A percentile compares a stretch with the other conserved stretches of the same genome.
Evolutionary conservation across 306 rosid species (phyloP).

Genomic region (Glycine tomentella): DNA sequence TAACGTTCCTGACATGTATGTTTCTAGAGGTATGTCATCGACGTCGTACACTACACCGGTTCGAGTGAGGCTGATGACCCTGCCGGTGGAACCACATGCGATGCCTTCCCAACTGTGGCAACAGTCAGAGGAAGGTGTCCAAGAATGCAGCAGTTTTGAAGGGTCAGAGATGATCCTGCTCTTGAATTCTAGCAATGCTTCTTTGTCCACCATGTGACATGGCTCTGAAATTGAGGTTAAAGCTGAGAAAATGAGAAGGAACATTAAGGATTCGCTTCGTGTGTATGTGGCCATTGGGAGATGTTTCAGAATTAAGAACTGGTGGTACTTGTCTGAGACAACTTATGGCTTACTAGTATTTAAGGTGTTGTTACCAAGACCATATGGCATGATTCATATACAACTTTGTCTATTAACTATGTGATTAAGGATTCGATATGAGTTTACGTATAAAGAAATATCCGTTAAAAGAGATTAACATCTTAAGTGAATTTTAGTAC

Average conservation of each 20-base stretch:
- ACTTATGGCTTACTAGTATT: background rate
- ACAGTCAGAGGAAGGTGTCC: slow-evolving; percentile 67
- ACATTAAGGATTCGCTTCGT: background rate
- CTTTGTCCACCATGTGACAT: slow-evolving; percentile 59
- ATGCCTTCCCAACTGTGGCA: slow-evolving; percentile 67
- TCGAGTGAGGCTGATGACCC: slow-evolving; percentile 60
- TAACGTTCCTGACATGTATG: slow-evolving; percentile 60
- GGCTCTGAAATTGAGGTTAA: slow-evolving; percentile 46
- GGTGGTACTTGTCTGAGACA: background rate
- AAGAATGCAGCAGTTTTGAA: slow-evolving; percentile 57
- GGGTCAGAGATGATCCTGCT: slow-evolving; percentile 61
- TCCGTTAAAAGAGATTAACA: too few species aligned
- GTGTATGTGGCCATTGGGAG: slow-evolving; percentile 12
- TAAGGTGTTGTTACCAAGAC: too few species aligned
- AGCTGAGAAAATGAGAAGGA: slow-evolving; percentile 40
- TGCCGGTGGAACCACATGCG: slow-evolving; percentile 57
- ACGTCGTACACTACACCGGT: slow-evolving; percentile 42
- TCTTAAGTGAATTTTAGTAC: too few species aligned
- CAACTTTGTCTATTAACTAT: too few species aligned
- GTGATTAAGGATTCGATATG: too few species aligned
- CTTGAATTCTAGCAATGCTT: slow-evolving; percentile 67
- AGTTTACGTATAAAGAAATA: too few species aligned
- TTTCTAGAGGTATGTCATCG: slow-evolving; percentile 53
- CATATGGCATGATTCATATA: too few species aligned
- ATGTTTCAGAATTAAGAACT: background rate